phyloP scores from a whole-genome alignment of 1,139 yeast genomes.

The Suhomyces coccinellae region DNA sequence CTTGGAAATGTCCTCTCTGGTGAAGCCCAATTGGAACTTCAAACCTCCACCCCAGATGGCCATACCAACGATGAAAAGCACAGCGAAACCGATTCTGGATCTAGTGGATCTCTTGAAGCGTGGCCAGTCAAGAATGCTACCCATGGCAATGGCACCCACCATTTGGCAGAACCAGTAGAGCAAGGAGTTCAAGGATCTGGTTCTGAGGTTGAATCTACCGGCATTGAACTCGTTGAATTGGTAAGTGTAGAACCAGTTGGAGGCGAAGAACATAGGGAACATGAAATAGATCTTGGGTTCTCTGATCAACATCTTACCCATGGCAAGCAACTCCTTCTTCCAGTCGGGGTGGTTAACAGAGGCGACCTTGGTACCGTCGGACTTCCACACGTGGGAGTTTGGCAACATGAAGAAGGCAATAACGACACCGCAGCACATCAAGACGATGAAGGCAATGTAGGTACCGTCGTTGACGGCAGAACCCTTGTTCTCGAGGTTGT shows the following conservation, averaged over 20 bases:
- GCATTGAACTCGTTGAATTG: slow-evolving; percentile 61
- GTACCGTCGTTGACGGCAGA: slow-evolving; percentile 53
- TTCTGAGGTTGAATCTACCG: slow-evolving; percentile 56
- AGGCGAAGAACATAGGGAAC: slow-evolving; percentile 62
- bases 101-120: slow-evolving; percentile 43
- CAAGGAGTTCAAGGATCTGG: slow-evolving; percentile 60
- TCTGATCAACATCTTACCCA: slow-evolving; percentile 38
- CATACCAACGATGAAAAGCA: slow-evolving; percentile 43
- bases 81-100: slow-evolving; percentile 48
- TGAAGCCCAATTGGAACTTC: slow-evolving; percentile 48
- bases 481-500: slow-evolving; percentile 40
- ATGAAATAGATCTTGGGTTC: slow-evolving; percentile 51
- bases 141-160: slow-evolving; percentile 54
- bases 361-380: slow-evolving; percentile 53
- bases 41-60: slow-evolving; percentile 66
- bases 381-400: slow-evolving; percentile 48
- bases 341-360: slow-evolving; percentile 48
- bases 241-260: slow-evolving; percentile 67
- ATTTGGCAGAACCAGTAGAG: slow-evolving; percentile 64
- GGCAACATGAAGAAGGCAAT: slow-evolving; percentile 53
- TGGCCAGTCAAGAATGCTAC: slow-evolving; percentile 48
- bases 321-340: slow-evolving; percentile 45
- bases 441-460: slow-evolving; percentile 55
- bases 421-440: slow-evolving; percentile 51
- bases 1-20: slow-evolving; percentile 37